Base-by-base conservation (phyloP, 2,329 filamentous ascomycete genomes). In the Fusarium kyushuense region DNA sequence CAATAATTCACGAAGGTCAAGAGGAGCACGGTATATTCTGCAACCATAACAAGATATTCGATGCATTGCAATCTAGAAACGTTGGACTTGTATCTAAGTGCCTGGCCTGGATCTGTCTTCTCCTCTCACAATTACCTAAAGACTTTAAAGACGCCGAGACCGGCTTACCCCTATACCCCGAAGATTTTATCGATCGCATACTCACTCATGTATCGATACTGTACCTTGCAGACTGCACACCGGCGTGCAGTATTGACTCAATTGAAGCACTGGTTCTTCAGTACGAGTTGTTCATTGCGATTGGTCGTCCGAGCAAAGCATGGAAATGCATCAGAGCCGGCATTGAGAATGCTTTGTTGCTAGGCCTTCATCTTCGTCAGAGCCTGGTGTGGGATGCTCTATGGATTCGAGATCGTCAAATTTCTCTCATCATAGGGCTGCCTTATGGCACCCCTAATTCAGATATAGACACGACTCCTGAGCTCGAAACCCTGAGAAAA, bases 251-350 rank as follows among this genome's bases (percentile, higher is more conserved):
- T 2, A 67, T 87, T 0, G 82, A 87, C 49, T 83, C 83, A 5
- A 79, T 89, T 57, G 85, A 88, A 71, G 84, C 82, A 49, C 78
- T 85, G 41, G 76, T 83, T 48, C 72, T 89, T 14, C 78, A 83
- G 40, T 78, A 81, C 14, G 87, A 87, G 69, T 81, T 84, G 63
- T 84, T 85, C 63, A 76, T 86, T 52, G 84, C 87, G 58, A 82
- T 86, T 63, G 87, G 86, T 4, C 82, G 84, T 41, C 85, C 87
- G 13, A 82, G 84, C 35, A 80, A 83, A 64, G 82, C 84, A 1
- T 89, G 86, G 87, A 76, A 86, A 7, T 74, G 80, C 11, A 79
- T 80, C 40, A 81, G 86, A 14, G 80, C 82, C 40, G 86, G 81
- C 5, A 76, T 88, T 38, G 83, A 83, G 69, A 82, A 84, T 59